These are phyloP conservation scores for Thalassiosira sp. DNA, from an alignment of 352 stramenopile species.

Conservation along the genomic window DNA sequence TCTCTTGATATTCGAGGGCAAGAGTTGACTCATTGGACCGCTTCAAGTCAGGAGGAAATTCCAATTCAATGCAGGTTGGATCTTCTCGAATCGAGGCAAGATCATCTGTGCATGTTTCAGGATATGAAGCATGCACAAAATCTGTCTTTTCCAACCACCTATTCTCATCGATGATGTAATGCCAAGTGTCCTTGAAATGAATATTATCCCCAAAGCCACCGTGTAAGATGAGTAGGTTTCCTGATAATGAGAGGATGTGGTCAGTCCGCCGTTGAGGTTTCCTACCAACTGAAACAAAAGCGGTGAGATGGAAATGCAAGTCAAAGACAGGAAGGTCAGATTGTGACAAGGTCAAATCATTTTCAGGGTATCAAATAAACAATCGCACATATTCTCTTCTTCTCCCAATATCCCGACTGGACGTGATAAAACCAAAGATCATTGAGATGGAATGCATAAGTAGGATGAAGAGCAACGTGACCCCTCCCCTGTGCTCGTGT, in stretches of 20 bases:
- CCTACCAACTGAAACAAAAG: no score
- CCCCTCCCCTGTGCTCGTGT: conserved; percentile 49
- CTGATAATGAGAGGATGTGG: conserved; percentile 84
- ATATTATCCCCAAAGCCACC: conserved; percentile 92
- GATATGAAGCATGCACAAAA: conserved; percentile 91
- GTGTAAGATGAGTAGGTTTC: conserved; percentile 89
- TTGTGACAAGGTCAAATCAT: no score
- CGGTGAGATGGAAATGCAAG: no score
- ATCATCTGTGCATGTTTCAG: conserved; percentile 90
- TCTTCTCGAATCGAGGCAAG: conserved; percentile 70
- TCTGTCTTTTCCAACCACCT: conserved; percentile 89
- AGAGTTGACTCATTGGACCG: conserved; percentile 62
- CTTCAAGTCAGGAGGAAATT: conserved; percentile 68
- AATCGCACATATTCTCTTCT: conserved; percentile 64
- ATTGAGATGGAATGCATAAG: conserved; percentile 90
- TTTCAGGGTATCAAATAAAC: no score
- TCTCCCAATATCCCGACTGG: conserved; percentile 84
- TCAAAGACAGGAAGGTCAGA: no score
- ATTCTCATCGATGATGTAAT: conserved; percentile 91
- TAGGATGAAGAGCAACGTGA: conserved; percentile 88
- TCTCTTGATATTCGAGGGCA: conserved; percentile 53
- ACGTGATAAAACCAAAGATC: conserved; percentile 95
- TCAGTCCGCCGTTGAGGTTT: conserved; percentile 85
- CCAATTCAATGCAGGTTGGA: conserved; percentile 79
- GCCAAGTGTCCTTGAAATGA: conserved; percentile 94